A percentile compares a stretch with the other conserved stretches of the same genome.
Conservation (phyloP, 257 asterid genomes). For the Echites panduratus region DNA sequence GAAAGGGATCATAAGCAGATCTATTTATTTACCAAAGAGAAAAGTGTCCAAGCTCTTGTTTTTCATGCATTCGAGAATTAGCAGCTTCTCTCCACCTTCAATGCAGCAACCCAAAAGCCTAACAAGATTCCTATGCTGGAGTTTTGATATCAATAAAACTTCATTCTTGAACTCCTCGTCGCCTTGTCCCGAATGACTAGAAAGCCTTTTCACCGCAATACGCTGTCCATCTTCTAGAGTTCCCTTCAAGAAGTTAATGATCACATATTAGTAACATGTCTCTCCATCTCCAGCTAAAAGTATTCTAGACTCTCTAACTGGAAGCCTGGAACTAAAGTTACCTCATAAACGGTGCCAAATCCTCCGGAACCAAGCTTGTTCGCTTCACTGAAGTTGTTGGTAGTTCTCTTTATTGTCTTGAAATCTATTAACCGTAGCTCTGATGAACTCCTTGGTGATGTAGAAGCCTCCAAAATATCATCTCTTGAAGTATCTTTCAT, state of each 20-base stretch:
- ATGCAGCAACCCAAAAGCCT: constrained; percentile 27
- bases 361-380: constrained; percentile 35
- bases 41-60: constrained; percentile 14
- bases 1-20: neutral
- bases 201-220: constrained; percentile 15
- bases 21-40: neutral
- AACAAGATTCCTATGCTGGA: constrained; percentile 35
- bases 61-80: constrained; percentile 25
- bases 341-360: constrained; percentile 30
- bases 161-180: constrained; percentile 29
- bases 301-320: neutral
- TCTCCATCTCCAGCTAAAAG: neutral
- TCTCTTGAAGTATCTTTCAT: constrained; percentile 5
- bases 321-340: constrained; percentile 9
- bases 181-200: constrained; percentile 23
- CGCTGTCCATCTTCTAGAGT: constrained; percentile 3
- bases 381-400: constrained; percentile 21
- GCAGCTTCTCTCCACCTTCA: constrained; percentile 25
- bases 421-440: constrained; percentile 26
- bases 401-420: constrained; percentile 14
- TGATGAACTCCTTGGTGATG: neutral
- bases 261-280: neutral
- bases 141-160: constrained; percentile 25
- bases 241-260: constrained; percentile 1
- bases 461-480: constrained; percentile 5